phyloP scores from a whole-genome alignment of 257 asterid species.

The Nicotiana noctiflora region DNA sequence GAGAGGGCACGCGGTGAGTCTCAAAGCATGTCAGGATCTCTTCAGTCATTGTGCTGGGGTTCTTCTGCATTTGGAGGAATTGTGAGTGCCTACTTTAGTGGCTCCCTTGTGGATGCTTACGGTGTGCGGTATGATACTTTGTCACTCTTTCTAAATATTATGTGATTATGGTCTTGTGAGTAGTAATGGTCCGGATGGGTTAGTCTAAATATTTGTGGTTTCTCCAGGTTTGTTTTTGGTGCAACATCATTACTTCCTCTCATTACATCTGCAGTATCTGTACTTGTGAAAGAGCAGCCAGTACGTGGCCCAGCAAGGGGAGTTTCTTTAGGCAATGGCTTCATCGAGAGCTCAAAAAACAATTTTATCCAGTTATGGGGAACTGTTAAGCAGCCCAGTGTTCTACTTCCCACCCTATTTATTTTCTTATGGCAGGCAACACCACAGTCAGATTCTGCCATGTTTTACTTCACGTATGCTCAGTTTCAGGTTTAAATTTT shows the following conservation, averaged over 20 bases:
- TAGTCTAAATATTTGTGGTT: slow-evolving; percentile 1
- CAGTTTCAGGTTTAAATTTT: neutral
- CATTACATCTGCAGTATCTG: slow-evolving; percentile 91
- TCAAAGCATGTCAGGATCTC: slow-evolving; percentile 95
- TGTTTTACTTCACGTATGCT: slow-evolving; percentile 95
- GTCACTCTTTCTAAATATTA: neutral
- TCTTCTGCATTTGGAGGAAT: slow-evolving; percentile 96
- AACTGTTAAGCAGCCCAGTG: slow-evolving; percentile 71
- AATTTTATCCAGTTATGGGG: slow-evolving; percentile 57
- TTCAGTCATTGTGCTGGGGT: slow-evolving; percentile 98
- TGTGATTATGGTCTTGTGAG: neutral
- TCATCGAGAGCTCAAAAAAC: slow-evolving; percentile 46
- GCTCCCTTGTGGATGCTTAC: slow-evolving; percentile 88
- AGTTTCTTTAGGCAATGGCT: slow-evolving; percentile 29
- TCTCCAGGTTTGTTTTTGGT: slow-evolving; percentile 90
- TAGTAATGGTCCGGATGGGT: neutral
- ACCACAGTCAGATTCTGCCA: slow-evolving; percentile 95
- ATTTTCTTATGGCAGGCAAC: slow-evolving; percentile 95
- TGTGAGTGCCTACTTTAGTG: slow-evolving; percentile 96
- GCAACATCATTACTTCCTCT: slow-evolving; percentile 88
- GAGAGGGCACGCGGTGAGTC: slow-evolving; percentile 99
- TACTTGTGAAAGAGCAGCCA: slow-evolving; percentile 82
- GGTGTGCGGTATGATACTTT: slow-evolving; percentile 75
- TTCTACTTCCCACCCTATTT: slow-evolving; percentile 87
- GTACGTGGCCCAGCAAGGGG: slow-evolving; percentile 36